Percentiles rank a stretch among this genome's conserved stretches.
Evolutionary conservation across 345 rosid genomes (phyloP).

Genomic region (Syzygium aromaticum): DNA sequence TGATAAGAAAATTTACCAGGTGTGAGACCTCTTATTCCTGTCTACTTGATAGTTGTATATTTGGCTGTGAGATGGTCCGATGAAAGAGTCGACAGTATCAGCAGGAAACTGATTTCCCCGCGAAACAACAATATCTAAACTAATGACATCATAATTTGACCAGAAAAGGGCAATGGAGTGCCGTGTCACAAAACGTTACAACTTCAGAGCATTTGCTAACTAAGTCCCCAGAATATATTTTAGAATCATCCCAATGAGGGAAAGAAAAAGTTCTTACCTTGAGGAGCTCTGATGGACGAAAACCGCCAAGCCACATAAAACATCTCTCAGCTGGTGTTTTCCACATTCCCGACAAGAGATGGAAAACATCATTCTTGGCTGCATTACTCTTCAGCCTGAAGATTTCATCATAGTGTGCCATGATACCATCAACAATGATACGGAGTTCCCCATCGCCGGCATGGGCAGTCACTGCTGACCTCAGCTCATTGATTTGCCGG

Average conservation of each 20-base stretch:
- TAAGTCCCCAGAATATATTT: neutral
- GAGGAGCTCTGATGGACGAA: constrained; percentile 95
- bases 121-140: neutral
- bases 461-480: constrained; percentile 89
- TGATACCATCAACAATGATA: constrained; percentile 67
- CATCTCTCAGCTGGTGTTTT: constrained; percentile 99
- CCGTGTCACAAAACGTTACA: neutral
- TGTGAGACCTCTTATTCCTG: neutral
- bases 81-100: neutral
- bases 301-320: constrained; percentile 99
- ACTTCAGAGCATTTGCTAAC: neutral
- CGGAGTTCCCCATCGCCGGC: constrained; percentile 96
- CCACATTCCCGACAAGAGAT: constrained; percentile 98
- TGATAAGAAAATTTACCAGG: neutral
- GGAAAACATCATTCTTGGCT: constrained; percentile 95
- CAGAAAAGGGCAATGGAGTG: neutral
- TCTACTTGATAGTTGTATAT: neutral
- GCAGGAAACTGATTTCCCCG: neutral
- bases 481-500: constrained; percentile 77
- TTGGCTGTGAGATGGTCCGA: neutral
- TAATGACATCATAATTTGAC: neutral
- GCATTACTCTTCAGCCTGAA: constrained; percentile 92
- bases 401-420: constrained; percentile 91
- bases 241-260: neutral
- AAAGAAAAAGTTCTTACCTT: constrained; percentile 40